Percentiles rank a stretch among this genome's conserved stretches.
Evolutionary conservation across 129 eudicot genomes (phyloP).

Genomic region (sunflower (Helianthus annuus)): DNA sequence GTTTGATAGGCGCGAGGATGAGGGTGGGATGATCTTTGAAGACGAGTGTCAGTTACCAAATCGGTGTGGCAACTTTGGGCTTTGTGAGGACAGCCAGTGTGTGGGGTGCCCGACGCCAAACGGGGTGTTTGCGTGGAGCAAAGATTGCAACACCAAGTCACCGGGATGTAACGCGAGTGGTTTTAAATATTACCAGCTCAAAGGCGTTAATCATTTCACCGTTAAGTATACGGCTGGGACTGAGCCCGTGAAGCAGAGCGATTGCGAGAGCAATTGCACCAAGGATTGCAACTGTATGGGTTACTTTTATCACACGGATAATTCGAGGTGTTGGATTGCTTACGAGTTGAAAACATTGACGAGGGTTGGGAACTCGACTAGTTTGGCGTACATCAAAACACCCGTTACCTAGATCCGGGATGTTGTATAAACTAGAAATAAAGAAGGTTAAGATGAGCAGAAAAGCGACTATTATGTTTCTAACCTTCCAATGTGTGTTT

Average conservation of each 20-base stretch:
- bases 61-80: constrained; percentile 48
- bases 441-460: no score
- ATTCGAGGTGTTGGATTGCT: not conserved
- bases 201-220: constrained; percentile 22
- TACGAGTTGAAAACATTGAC: not conserved
- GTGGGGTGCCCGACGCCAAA: constrained; percentile 54
- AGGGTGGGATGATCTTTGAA: not conserved
- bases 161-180: constrained; percentile 7
- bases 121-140: constrained; percentile 58
- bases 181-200: constrained; percentile 2
- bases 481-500: no score
- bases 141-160: constrained; percentile 7
- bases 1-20: constrained; percentile 19
- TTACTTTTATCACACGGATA: constrained; percentile 16
- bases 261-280: constrained; percentile 15
- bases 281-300: constrained; percentile 19
- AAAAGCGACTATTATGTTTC: no score
- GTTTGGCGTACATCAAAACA: not conserved
- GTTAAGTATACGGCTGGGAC: not conserved
- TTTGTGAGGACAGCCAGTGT: constrained; percentile 56
- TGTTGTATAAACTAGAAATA: no score
- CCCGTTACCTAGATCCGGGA: not conserved
- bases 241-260: no score
- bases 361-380: not conserved
- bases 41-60: constrained; percentile 57